Conservation (phyloP, 352 stramenopile genomes). For the Blastocystis sp. region DNA sequence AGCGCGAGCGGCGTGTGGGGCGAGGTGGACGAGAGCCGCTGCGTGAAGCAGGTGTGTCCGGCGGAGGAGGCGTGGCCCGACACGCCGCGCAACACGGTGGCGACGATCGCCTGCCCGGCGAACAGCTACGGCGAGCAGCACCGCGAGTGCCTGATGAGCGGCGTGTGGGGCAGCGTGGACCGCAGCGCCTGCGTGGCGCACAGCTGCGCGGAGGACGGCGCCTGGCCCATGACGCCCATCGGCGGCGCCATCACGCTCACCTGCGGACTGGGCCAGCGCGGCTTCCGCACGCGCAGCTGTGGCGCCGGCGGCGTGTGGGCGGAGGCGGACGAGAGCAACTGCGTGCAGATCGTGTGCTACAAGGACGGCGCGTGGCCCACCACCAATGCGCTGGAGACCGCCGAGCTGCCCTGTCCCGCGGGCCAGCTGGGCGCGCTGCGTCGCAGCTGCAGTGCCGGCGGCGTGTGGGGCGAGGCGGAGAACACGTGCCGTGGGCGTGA, state of each 20-base stretch:
- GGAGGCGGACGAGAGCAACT: background rate
- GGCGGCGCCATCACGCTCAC: background rate
- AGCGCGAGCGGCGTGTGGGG: constrained; percentile 29
- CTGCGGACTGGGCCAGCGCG: constrained; percentile 27
- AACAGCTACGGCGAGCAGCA: constrained; percentile 7
- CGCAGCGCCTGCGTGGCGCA: constrained; percentile 48
- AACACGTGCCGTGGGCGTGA: constrained; percentile 1
- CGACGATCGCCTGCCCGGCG: constrained; percentile 43
- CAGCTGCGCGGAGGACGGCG: constrained; percentile 47
- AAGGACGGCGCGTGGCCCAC: constrained; percentile 30
- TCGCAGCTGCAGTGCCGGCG: background rate
- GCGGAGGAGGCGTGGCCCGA: constrained; percentile 51
- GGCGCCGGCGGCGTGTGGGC: constrained; percentile 55
- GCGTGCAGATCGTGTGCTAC: constrained; percentile 51
- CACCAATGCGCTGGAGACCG: constrained; percentile 61
- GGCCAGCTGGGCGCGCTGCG: constrained; percentile 19
- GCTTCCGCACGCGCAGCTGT: constrained; percentile 30
- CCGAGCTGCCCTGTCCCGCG: constrained; percentile 4
- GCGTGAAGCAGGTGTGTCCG: constrained; percentile 42
- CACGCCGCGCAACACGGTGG: constrained; percentile 21
- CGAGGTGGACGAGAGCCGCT: constrained; percentile 37
- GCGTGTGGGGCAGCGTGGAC: constrained; percentile 48
- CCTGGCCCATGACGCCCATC: constrained; percentile 47
- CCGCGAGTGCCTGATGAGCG: constrained; percentile 17
- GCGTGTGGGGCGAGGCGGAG: constrained; percentile 26